Conservation (phyloP, 2,329 filamentous ascomycete genomes). For the Penicillium frequentans region DNA sequence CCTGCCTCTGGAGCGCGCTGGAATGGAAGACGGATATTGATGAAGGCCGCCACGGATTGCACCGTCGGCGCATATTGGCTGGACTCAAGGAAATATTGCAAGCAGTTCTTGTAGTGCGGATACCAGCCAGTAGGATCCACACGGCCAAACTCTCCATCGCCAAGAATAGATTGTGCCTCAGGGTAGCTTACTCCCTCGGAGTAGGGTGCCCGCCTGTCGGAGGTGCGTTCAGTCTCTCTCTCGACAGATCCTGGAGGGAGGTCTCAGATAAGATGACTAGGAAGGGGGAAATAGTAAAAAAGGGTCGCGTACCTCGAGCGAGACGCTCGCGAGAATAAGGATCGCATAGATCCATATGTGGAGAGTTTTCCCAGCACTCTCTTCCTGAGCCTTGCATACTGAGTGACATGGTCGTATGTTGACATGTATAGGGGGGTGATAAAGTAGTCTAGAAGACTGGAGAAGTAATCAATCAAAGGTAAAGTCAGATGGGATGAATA, state of each 20-base stretch:
- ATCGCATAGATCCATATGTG: slow-evolving; percentile 28
- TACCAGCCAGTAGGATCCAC: slow-evolving; percentile 82
- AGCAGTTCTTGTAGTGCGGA: slow-evolving; percentile 80
- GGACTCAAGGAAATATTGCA: slow-evolving; percentile 83
- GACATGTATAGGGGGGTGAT: slow-evolving; percentile 15
- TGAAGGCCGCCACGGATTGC: slow-evolving; percentile 81
- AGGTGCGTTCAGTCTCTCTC: slow-evolving; percentile 29
- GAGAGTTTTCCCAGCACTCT: slow-evolving; percentile 33
- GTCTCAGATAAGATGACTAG: slow-evolving; percentile 58
- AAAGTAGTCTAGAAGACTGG: background rate
- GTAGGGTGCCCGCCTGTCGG: slow-evolving; percentile 22
- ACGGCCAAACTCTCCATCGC: slow-evolving; percentile 41
- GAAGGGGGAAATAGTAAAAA: slow-evolving; percentile 41
- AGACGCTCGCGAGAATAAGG: slow-evolving; percentile 25
- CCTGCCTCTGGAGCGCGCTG: slow-evolving; percentile 59
- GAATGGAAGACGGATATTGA: slow-evolving; percentile 89
- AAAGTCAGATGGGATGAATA: background rate
- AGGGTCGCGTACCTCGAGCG: slow-evolving; percentile 28
- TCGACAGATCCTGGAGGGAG: slow-evolving; percentile 24
- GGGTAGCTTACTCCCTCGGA: slow-evolving; percentile 13
- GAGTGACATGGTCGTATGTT: slow-evolving; percentile 26
- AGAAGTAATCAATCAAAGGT: background rate
- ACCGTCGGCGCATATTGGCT: slow-evolving; percentile 77
- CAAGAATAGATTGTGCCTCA: slow-evolving; percentile 10
- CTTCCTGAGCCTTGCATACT: slow-evolving; percentile 31